Conservation (phyloP, 768 basidiomycete genomes). For the Suillus cothurnatus region DNA sequence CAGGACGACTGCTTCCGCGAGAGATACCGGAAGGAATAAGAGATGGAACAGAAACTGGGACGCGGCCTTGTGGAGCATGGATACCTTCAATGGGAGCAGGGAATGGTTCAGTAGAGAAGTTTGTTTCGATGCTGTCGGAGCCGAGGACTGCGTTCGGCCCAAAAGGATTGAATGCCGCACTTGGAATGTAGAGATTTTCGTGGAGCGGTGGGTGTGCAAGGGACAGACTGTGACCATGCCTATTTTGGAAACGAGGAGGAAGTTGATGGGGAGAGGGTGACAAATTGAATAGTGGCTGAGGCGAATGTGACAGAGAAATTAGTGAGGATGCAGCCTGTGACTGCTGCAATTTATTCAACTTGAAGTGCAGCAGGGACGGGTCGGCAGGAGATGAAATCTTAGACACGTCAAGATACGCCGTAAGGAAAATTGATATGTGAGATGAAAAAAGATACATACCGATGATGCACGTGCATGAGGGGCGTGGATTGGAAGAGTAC, state of each 20-base stretch:
- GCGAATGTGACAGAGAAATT: conserved; percentile 64
- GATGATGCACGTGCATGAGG: conserved; percentile 85
- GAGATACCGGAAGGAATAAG: conserved; percentile 46
- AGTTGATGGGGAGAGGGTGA: conserved; percentile 52
- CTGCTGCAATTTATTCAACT: conserved; percentile 82
- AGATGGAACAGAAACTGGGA: conserved; percentile 46
- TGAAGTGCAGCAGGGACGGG: conserved; percentile 78
- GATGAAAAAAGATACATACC: conserved; percentile 47
- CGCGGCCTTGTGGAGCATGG: conserved; percentile 58
- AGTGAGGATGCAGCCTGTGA: conserved; percentile 55
- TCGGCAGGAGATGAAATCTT: conserved; percentile 93
- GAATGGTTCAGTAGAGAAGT: conserved; percentile 24
- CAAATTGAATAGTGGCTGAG: conserved; percentile 57
- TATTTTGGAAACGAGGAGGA: conserved; percentile 46
- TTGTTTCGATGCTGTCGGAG: conserved; percentile 46
- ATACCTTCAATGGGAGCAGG: conserved; percentile 35
- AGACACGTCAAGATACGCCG: conserved; percentile 8
- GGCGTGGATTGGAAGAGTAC: conserved; percentile 61
- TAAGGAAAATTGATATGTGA: conserved; percentile 20
- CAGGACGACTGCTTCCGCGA: conserved; percentile 58
- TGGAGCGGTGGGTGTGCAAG: conserved; percentile 54
- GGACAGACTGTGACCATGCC: conserved; percentile 77
- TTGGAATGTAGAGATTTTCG: conserved; percentile 37
- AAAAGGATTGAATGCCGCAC: conserved; percentile 63
- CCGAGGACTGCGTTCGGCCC: conserved; percentile 57